Evolutionary conservation across 2,329 filamentous ascomycete genomes (phyloP).

Genomic region (Aspergillus thermomutatus): DNA sequence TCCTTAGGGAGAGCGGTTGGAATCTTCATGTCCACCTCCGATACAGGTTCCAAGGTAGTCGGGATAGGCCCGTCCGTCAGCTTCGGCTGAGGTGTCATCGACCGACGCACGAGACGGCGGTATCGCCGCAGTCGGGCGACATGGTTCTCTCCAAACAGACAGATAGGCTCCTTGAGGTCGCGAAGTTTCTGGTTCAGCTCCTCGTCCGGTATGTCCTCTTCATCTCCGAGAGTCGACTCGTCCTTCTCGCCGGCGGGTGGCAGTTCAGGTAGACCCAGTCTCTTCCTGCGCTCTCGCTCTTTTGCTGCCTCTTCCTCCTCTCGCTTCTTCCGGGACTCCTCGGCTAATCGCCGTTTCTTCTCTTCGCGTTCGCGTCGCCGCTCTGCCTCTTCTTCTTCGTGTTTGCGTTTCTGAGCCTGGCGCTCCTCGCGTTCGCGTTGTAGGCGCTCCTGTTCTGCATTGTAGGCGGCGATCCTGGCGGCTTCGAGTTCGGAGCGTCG

Average conservation of each 20-base stretch:
- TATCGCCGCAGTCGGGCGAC: conserved; percentile 67
- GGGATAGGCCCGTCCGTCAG: conserved; percentile 77
- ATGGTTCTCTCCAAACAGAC: conserved; percentile 79
- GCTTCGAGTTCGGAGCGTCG: conserved; percentile 85
- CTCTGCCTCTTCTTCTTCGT: conserved; percentile 77
- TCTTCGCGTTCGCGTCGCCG: conserved; percentile 70
- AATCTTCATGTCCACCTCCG: conserved; percentile 87
- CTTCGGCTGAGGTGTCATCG: conserved; percentile 33
- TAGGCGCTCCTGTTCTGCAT: conserved; percentile 72
- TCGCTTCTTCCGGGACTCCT: conserved; percentile 67
- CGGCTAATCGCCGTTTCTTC: conserved; percentile 75
- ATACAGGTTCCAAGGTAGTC: conserved; percentile 74
- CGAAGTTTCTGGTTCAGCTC: conserved; percentile 68
- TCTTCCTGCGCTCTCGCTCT: conserved; percentile 68
- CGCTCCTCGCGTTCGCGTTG: conserved; percentile 69
- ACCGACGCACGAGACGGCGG: conserved; percentile 54
- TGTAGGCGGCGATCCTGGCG: conserved; percentile 73
- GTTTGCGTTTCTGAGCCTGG: conserved; percentile 75
- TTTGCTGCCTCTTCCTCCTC: conserved; percentile 72
- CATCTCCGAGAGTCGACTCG: conserved; percentile 31
- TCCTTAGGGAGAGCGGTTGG: conserved; percentile 61
- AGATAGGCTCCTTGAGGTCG: conserved; percentile 67
- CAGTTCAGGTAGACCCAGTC: conserved; percentile 76
- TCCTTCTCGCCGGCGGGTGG: conserved; percentile 36
- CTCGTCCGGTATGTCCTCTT: conserved; percentile 62